These are phyloP conservation scores for Leucaena leucocephala DNA, from an alignment of 306 rosid genomes.

Conservation along the genomic window DNA sequence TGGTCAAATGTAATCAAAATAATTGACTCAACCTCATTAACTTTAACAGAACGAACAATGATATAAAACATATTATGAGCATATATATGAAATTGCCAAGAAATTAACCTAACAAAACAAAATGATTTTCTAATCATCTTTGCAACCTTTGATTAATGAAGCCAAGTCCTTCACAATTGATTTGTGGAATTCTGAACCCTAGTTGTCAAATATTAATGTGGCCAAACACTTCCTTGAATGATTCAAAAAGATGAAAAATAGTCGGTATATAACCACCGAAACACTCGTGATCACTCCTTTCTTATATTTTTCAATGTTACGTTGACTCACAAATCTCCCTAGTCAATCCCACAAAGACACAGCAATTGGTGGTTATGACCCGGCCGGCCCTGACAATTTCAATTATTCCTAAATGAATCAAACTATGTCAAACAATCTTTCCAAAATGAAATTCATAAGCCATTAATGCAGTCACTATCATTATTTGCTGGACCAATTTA, in stretches of 20 bases:
- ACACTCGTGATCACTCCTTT: not conserved
- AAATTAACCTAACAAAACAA: not conserved
- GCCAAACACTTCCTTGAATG: constrained; percentile 7
- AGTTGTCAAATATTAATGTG: not conserved
- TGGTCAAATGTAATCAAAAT: not conserved
- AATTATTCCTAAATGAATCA: not conserved
- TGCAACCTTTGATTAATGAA: not conserved
- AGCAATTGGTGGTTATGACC: not conserved
- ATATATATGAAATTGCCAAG: not conserved
- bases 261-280: constrained; percentile 31
- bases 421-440: not conserved
- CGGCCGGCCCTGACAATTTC: not conserved
- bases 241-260: constrained; percentile 8
- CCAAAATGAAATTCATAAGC: not conserved
- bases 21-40: not conserved
- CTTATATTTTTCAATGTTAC: not conserved
- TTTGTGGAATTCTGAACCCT: not conserved
- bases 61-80: not conserved
- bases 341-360: not conserved
- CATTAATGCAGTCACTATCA: not conserved
- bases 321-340: not conserved
- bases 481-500: no score
- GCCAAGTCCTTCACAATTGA: not conserved
- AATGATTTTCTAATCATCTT: not conserved
- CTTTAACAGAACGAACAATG: not conserved